phyloP scores from a whole-genome alignment of 192 early-diverging fungal genomes.

The Blastocladiella britannica region DNA sequence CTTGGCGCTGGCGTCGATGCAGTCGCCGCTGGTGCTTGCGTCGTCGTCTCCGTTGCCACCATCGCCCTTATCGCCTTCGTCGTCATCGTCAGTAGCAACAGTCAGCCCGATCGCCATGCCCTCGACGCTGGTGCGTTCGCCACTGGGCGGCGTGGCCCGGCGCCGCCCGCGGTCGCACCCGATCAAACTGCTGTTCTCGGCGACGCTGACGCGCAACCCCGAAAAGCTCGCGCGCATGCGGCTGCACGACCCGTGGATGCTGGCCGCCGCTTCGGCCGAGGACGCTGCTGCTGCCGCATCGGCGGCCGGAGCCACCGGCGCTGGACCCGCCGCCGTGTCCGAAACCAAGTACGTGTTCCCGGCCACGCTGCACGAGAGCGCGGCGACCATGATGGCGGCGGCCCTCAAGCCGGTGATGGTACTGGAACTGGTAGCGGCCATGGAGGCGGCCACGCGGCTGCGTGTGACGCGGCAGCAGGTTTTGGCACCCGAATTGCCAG shows the following conservation, averaged over 20 bases:
- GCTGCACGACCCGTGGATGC: slow-evolving; percentile 60
- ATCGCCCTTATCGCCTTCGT: not conserved
- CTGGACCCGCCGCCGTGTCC: slow-evolving; percentile 8
- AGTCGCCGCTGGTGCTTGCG: slow-evolving; percentile 6
- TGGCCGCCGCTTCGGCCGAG: slow-evolving; percentile 31
- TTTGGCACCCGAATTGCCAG: too few relatives aligned
- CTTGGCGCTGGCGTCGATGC: slow-evolving; percentile 42
- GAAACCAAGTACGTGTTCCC: slow-evolving; percentile 16
- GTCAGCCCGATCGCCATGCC: not conserved
- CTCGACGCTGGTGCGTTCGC: not conserved
- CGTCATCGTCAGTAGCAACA: not conserved
- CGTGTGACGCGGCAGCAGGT: too few relatives aligned
- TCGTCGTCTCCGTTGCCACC: slow-evolving; percentile 2
- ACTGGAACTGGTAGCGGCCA: too few relatives aligned
- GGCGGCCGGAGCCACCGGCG: slow-evolving; percentile 17
- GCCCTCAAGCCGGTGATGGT: slow-evolving; percentile 68
- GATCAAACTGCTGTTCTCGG: slow-evolving; percentile 89
- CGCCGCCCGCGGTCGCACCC: slow-evolving; percentile 8
- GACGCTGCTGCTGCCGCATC: slow-evolving; percentile 9
- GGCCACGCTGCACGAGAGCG: slow-evolving; percentile 42
- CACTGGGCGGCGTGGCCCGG: slow-evolving; percentile 8
- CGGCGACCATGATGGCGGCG: slow-evolving; percentile 34
- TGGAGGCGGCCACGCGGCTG: too few relatives aligned
- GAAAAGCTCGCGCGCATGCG: slow-evolving; percentile 72
- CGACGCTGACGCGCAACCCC: slow-evolving; percentile 81